Base-by-base conservation (phyloP, 805 yeast genomes). In the Monosporozyma aerobia region DNA sequence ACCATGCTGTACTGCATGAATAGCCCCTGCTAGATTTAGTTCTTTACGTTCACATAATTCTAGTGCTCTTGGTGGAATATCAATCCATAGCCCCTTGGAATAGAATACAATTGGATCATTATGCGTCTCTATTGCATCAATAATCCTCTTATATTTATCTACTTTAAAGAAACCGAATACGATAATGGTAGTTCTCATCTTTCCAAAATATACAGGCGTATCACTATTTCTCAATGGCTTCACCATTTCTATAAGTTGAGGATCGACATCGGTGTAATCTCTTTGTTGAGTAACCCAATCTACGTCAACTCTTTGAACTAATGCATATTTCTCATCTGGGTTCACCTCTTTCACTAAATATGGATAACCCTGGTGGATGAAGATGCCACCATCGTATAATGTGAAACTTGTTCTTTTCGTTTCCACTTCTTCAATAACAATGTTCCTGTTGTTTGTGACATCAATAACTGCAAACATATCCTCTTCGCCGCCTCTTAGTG, bases 1-100 rank as follows among this genome's bases (percentile, higher is more conserved):
- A 0, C 89, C 89, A 72, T 94, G 99, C 58, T 90, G 92, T 0
- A 96, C 95, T 1, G 95, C 97, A 70, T 94, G 99, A n/a, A 94
- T 87, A 0, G 94, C 95, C 5, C 87, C 99, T 0, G 98, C 92
- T 1, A 83, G 71, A 53, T 79, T 85, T 46, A 94, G 69, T 1
- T 73, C 60, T 57, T 89, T 88, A 3, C 64, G 67, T 3, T 73
- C 69, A 33, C 92, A 73, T 2, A 81, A 55, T 1, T 81, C 81
- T 13, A 90, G 62, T 0, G 88, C 87, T n/a, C 62, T 61, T 3
- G 67, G 63, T 0, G 97, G 95, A 1, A 94, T 76, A 65, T 94
- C 96, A 6, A 94, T 77, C 98, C 98, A 94, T 37, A 92, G 74
- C 0, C 99, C 99, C 56, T 85, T 84, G 0, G 95, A 81, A 37